Base-by-base conservation (phyloP, 495 filamentous ascomycete species). In the Thermochaetoides thermophila region DNA sequence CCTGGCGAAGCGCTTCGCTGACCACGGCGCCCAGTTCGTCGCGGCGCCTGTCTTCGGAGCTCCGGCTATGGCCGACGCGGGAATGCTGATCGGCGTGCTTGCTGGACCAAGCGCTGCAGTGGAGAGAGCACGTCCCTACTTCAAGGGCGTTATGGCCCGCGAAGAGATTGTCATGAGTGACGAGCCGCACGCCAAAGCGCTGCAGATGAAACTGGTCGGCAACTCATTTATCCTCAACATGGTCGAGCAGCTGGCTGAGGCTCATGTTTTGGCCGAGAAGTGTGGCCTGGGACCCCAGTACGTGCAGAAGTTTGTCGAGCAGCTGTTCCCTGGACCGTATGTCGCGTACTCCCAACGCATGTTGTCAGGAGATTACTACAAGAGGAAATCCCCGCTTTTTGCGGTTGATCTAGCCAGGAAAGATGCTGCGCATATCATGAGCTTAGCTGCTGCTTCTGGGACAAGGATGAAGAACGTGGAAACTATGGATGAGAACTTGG, bases 201-300 rank as follows among this genome's bases (percentile, higher is more conserved):
- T 67, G 2, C 60, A 69, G 17, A 60, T 94, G 15, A 95, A 94
- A 56, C 53, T 92, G 26, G 66, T 89, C 11, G 86, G 84, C 18
- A 95, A 95, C 50, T 81, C 76, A 6, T 85, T 93, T 57, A 69
- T 94, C 43, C 48, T 93, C 18, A 76, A 81, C 52, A 86, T 84
- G 59, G 73, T 89, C 13, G 78, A 85, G 48, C 63, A 75, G 17
- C 55, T 95, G 5, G 71, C 76, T 11, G 84, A 93, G 60, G 74
- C 73, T 3, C 66, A 82, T 40, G 69, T 75, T 1, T 61, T 84
- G 4, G 83, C 84, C 5, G 86, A 93, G 53, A 83, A 85, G 49
- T 67, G 72, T 0, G 84, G 84, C 0, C 54, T 94, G 14, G 85
- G 84, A 5, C 58, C 56, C 10, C 73, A 74, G 1, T 71, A 75